phyloP scores from a whole-genome alignment of 1,284 basidiomycete genomes.

The Cutaneotrichosporon mucoides region DNA sequence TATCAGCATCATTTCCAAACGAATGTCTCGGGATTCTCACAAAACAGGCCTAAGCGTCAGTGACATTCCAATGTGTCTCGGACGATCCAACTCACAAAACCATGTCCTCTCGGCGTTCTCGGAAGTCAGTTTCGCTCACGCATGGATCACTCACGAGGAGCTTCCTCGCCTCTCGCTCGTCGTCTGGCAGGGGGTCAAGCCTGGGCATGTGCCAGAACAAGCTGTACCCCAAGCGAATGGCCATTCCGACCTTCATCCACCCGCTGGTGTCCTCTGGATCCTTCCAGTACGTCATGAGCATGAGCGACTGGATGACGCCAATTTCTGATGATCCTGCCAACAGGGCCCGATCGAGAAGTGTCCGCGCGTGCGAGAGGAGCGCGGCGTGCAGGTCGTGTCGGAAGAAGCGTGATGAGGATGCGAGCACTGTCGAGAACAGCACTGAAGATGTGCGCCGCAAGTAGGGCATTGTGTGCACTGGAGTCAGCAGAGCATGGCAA shows the following conservation, averaged over 20 bases:
- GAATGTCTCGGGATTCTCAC: conserved; percentile 6
- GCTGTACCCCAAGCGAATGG: conserved; percentile 33
- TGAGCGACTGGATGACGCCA: conserved; percentile 33
- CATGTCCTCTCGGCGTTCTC: conserved; percentile 37
- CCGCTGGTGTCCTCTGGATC: conserved; percentile 29
- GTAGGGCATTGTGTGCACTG: conserved; percentile 36
- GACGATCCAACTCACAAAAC: conserved; percentile 27
- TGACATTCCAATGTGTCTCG: neutral
- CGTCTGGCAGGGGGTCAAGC: conserved; percentile 24
- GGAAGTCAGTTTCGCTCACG: neutral
- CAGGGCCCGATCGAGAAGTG: conserved; percentile 32
- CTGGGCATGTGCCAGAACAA: conserved; percentile 31
- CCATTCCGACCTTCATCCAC: conserved; percentile 35
- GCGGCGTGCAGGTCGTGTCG: conserved; percentile 26
- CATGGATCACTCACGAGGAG: conserved; percentile 11
- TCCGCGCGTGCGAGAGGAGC: conserved; percentile 31
- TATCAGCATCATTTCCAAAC: neutral
- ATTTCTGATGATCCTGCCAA: conserved; percentile 25
- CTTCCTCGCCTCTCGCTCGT: conserved; percentile 29
- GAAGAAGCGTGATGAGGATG: conserved; percentile 28
- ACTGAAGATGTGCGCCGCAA: conserved; percentile 30
- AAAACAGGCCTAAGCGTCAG: conserved; percentile 25
- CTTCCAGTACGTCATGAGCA: conserved; percentile 42
- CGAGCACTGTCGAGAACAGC: conserved; percentile 33
- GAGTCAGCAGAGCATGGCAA: neutral